Evolutionary conservation across 257 asterid species (phyloP).

Genomic region (Nemophila menziesii): DNA sequence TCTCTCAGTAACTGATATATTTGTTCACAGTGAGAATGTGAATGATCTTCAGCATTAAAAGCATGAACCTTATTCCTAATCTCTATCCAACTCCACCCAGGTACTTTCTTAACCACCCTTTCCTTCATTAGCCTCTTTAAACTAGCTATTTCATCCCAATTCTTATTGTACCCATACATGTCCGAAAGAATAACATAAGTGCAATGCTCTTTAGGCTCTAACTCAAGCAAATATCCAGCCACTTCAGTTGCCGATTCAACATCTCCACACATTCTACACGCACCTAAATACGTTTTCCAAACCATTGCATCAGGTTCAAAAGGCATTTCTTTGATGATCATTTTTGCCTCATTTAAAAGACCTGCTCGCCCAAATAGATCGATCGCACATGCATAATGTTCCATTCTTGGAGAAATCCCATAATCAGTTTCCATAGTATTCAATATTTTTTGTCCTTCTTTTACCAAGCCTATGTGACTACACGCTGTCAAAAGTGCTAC

Average conservation of each 20-base stretch:
- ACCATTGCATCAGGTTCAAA: slow-evolving; percentile 63
- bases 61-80: slow-evolving; percentile 45
- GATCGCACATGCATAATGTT: slow-evolving; percentile 75
- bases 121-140: slow-evolving; percentile 66
- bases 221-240: slow-evolving; percentile 42
- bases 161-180: slow-evolving; percentile 57
- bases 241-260: slow-evolving; percentile 51
- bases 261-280: slow-evolving; percentile 76
- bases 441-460: slow-evolving; percentile 48
- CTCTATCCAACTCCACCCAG: slow-evolving; percentile 96
- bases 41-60: slow-evolving; percentile 60
- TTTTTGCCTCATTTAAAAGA: slow-evolving; percentile 47
- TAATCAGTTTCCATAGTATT: slow-evolving; percentile 47
- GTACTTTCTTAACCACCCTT: slow-evolving; percentile 56
- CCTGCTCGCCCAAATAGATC: slow-evolving; percentile 87
- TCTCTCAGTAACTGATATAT: slow-evolving; percentile 33
- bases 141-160: slow-evolving; percentile 67
- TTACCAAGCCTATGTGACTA: slow-evolving; percentile 77
- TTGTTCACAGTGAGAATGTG: slow-evolving; percentile 43
- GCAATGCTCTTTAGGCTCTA: slow-evolving; percentile 76
- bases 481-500: slow-evolving; percentile 83
- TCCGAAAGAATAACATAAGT: slow-evolving; percentile 70
- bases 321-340: slow-evolving; percentile 58
- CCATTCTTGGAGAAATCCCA: slow-evolving; percentile 57
- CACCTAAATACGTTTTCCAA: slow-evolving; percentile 70